Base-by-base conservation (phyloP, 768 basidiomycete species). In the Agrocybe pediades region DNA sequence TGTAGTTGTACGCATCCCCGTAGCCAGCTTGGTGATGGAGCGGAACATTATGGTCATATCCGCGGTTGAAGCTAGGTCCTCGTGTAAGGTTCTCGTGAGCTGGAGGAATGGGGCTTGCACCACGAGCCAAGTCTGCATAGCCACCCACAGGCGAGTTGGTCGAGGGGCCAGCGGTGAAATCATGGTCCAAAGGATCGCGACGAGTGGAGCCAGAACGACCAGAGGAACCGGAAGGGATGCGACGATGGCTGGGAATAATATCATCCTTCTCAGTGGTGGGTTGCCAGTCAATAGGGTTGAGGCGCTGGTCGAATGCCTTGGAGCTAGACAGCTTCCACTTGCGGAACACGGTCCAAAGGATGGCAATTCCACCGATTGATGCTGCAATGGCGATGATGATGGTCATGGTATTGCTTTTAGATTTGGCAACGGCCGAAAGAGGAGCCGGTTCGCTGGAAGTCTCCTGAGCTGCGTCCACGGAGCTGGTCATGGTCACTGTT, bases 251-350 rank as follows among this genome's bases (percentile, higher is more conserved):
- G 42, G 76, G 74, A 23, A 84, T 72, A 45, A 78, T 67, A 51
- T 81, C 78, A 7, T 79, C 67, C 29, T 65, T 79, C 3, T 73
- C 73, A 49, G 65, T 71, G 41, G 81, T 78, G n/a, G 90, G 89
- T 65, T 88, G 84, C 90, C 90, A 94, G 73, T 92, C 86, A 65
- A 94, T 91, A 55, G 93, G 92, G 54, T 88, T 83, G 74, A 95
- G 83, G 60, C 92, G 90, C 56, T 85, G 83, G 62, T 91, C 88
- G 67, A 94, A 94, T 62, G 82, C 80, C 64, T 82, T 78, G 25
- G 92, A 93, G 53, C 88, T 84, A 49, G 83, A 84, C 65, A 94
- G 85, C 74, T 93, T 92, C 88, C 90, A 93, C 70, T 94, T 93
- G 74, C 92, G 87, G 77, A 94, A 89, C 65, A 92, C 72, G 44